Base-by-base conservation (phyloP, 495 filamentous ascomycete genomes). In the Tuber calosporum region DNA sequence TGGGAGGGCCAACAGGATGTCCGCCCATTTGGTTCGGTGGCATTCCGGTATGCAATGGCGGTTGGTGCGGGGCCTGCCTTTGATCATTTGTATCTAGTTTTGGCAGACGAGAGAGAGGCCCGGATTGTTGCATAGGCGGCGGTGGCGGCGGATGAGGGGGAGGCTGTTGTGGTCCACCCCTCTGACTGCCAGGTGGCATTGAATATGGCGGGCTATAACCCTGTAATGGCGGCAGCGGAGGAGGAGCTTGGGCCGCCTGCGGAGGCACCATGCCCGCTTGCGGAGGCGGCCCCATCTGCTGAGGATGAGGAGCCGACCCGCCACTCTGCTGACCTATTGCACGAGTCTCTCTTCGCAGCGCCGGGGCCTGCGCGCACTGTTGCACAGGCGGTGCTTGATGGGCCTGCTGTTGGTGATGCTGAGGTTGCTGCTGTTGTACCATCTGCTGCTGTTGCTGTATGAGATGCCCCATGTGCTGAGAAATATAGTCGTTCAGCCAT, bases 401-500 rank as follows among this genome's bases (percentile, higher is more conserved):
- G 81, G 37, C 81, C 9, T 85, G 82, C n/a, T 85, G 83, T 78
- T 87, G 83, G 58, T 87, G 83, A 42, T 86, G 87, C 43, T 84
- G 84, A 39, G 85, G 84, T 66, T 87, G 88, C 22, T 87, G 88
- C 22, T 74, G 74, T 42, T 81, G 79, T 48, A 79, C 76, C 45
- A 83, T 83, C 42, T 84, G 83, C n/a, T 81, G 82, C 68, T 84
- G 84, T 53, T 79, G 85, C 37, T 83, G 83, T 73, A 86, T 86
- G 71, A 88, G 83, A 73, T 87, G 83, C 71, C 89, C 83, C 77
- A 88, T 87, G 3, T 83, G 75, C 74, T 87, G 85, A 72, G 84
- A 79, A 71, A 87, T 81, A 78, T 87, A 87, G 78, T 94, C 91
- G 80, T 94, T 91, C 66, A 90, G 84, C 88, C 88, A 90, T 79